These are phyloP conservation scores for Metschnikowia peoriensis DNA, from an alignment of 805 yeast species.

Conservation along the genomic window DNA sequence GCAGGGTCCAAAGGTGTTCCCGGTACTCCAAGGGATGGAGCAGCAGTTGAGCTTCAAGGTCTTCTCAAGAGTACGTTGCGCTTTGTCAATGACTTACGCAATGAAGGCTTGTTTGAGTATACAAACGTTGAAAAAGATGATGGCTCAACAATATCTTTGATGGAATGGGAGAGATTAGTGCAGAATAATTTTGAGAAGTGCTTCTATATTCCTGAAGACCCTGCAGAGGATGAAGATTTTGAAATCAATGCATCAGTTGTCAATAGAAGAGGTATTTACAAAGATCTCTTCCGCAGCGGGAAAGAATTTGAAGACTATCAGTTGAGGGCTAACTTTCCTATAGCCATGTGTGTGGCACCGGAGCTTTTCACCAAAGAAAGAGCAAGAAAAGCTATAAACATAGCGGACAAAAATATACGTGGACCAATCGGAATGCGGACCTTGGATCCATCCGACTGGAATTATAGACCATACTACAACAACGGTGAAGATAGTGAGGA, in stretches of 20 bases:
- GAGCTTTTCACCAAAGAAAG: constrained; percentile 68
- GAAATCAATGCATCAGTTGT: constrained; percentile 64
- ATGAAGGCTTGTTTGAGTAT: constrained; percentile 55
- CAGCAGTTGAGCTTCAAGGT: constrained; percentile 91
- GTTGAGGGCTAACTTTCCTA: constrained; percentile 85
- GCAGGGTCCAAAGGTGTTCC: constrained; percentile 91
- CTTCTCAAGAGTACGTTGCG: constrained; percentile 79
- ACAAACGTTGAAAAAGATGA: constrained; percentile 55
- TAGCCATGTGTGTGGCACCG: constrained; percentile 94
- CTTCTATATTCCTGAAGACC: constrained; percentile 70
- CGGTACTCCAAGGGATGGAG: constrained; percentile 97
- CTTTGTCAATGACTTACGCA: constrained; percentile 64
- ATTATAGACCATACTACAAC: constrained; percentile 85
- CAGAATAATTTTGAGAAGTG: constrained; percentile 75
- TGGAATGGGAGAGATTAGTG: constrained; percentile 70
- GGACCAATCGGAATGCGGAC: constrained; percentile 94
- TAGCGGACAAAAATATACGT: constrained; percentile 71
- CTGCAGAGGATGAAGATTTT: constrained; percentile 57
- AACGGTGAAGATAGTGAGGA: constrained; percentile 80
- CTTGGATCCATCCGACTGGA: constrained; percentile 87
- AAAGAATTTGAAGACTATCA: constrained; percentile 94
- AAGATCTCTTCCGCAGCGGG: constrained; percentile 78
- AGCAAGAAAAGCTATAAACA: constrained; percentile 62
- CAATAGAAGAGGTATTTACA: constrained; percentile 91
- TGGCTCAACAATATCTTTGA: constrained; percentile 55